These are phyloP conservation scores for Anthostomella pinea DNA, from an alignment of 2,329 filamentous ascomycete species.

Conservation along the genomic window DNA sequence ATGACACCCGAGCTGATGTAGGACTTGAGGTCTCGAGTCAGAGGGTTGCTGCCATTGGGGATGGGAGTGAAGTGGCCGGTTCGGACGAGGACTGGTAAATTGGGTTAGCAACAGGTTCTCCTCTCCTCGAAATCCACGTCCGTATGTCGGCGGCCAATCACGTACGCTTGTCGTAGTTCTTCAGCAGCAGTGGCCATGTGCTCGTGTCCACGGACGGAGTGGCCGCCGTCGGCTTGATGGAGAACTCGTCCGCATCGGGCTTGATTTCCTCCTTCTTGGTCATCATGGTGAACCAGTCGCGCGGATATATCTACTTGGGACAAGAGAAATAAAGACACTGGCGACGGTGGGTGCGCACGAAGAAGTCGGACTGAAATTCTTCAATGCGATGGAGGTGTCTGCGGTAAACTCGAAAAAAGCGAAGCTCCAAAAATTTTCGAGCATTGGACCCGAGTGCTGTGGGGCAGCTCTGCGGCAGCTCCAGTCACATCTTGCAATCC, in stretches of 20 bases:
- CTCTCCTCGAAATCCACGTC: slow-evolving; percentile 6
- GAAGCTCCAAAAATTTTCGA: slow-evolving; percentile 33
- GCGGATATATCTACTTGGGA: slow-evolving; percentile 17
- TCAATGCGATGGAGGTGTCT: slow-evolving; percentile 9
- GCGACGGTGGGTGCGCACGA: slow-evolving; percentile 19
- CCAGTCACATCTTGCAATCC: slow-evolving; percentile 11
- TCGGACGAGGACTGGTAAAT: slow-evolving; percentile 72
- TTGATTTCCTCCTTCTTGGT: slow-evolving; percentile 22
- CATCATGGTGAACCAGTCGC: slow-evolving; percentile 27
- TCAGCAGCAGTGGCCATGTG: slow-evolving; percentile 88
- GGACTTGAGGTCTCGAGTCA: slow-evolving; percentile 92
- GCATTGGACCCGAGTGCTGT: slow-evolving; percentile 13
- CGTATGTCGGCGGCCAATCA: slow-evolving; percentile 26
- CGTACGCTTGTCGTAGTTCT: slow-evolving; percentile 92
- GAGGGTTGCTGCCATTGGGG: slow-evolving; percentile 83
- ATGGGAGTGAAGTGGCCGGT: slow-evolving; percentile 98
- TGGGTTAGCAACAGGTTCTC: slow-evolving; percentile 22
- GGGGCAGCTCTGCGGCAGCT: slow-evolving; percentile 18
- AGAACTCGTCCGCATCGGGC: slow-evolving; percentile 27
- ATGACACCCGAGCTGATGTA: slow-evolving; percentile 98
- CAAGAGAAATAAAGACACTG: slow-evolving; percentile 12
- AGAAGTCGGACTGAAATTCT: slow-evolving; percentile 19
- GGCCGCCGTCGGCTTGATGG: slow-evolving; percentile 85
- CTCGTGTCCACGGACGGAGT: slow-evolving; percentile 79
- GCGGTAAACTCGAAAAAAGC: slow-evolving; percentile 17